Conservation (phyloP, 768 basidiomycete species). For the Termitomyces sp. region DNA sequence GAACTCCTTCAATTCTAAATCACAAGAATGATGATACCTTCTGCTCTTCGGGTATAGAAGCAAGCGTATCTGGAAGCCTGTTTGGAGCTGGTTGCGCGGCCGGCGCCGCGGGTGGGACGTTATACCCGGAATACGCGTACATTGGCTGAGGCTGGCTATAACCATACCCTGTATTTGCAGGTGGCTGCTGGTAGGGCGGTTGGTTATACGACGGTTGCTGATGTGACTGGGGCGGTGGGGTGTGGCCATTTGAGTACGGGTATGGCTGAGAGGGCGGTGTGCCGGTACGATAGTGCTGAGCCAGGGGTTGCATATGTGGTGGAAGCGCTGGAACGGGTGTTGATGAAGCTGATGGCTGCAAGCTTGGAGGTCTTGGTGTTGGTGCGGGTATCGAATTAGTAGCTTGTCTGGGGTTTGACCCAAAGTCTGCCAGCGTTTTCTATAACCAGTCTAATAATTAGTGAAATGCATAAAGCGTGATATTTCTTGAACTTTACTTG, state of each 20-base stretch:
- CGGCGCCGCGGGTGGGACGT: constrained; percentile 23
- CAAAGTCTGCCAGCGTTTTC: constrained; percentile 67
- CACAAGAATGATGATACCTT: constrained; percentile 39
- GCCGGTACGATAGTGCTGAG: constrained; percentile 30
- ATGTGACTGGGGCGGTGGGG: constrained; percentile 8
- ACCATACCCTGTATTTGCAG: constrained; percentile 14
- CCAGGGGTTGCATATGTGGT: constrained; percentile 37
- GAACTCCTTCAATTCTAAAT: constrained; percentile 6
- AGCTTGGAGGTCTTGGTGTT: constrained; percentile 22
- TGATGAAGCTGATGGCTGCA: constrained; percentile 29
- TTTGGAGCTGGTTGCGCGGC: constrained; percentile 14
- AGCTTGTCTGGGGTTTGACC: constrained; percentile 21
- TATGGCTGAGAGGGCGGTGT: constrained; percentile 33
- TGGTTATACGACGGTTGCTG: constrained; percentile 15
- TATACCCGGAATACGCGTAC: constrained; percentile 12
- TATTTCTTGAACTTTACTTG: constrained; percentile 44
- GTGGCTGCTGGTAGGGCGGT: constrained; percentile 6
- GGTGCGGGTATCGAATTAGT: constrained; percentile 25
- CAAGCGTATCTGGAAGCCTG: constrained; percentile 50
- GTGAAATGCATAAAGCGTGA: background rate
- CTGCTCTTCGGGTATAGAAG: constrained; percentile 65
- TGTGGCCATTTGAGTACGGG: constrained; percentile 24
- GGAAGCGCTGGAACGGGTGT: constrained; percentile 46
- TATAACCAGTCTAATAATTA: constrained; percentile 16
- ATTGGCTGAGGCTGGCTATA: constrained; percentile 22